Conservation (phyloP, 805 yeast genomes). For the Suhomyces prunicola region DNA sequence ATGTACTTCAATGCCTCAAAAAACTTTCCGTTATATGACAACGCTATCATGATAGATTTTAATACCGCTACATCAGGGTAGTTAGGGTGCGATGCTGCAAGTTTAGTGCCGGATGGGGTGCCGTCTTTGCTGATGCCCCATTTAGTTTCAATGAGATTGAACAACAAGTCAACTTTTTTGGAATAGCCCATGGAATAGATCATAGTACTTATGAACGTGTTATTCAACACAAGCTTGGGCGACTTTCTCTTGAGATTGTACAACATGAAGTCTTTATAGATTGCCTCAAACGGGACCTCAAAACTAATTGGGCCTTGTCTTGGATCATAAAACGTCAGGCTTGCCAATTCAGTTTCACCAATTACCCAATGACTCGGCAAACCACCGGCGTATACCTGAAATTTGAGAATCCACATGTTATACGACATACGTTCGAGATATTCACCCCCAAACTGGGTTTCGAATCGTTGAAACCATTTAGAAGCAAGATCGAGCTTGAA, state of each 20-base stretch:
- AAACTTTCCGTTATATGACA: conserved; percentile 30
- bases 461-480: conserved; percentile 36
- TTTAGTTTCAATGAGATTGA: conserved; percentile 21
- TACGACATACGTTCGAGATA: conserved; percentile 23
- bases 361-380: conserved; percentile 31
- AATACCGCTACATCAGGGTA: conserved; percentile 26
- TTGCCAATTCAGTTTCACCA: conserved; percentile 15
- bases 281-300: conserved; percentile 17
- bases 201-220: conserved; percentile 23
- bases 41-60: conserved; percentile 29
- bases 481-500: conserved; percentile 39
- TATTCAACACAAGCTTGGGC: conserved; percentile 13
- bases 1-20: conserved; percentile 32
- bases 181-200: conserved; percentile 34
- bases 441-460: conserved; percentile 17
- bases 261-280: conserved; percentile 22
- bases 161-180: conserved; percentile 17
- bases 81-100: conserved; percentile 11
- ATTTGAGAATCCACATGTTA: conserved; percentile 33
- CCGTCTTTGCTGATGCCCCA: conserved; percentile 34
- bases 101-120: conserved; percentile 4
- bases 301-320: conserved; percentile 16
- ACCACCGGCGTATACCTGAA: conserved; percentile 33
- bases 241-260: conserved; percentile 7
- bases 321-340: conserved; percentile 14